Evolutionary conservation across 495 filamentous ascomycete species (phyloP), one percentile per base, ranked within the genome.

Genomic region (Penicillium turbatum): DNA sequence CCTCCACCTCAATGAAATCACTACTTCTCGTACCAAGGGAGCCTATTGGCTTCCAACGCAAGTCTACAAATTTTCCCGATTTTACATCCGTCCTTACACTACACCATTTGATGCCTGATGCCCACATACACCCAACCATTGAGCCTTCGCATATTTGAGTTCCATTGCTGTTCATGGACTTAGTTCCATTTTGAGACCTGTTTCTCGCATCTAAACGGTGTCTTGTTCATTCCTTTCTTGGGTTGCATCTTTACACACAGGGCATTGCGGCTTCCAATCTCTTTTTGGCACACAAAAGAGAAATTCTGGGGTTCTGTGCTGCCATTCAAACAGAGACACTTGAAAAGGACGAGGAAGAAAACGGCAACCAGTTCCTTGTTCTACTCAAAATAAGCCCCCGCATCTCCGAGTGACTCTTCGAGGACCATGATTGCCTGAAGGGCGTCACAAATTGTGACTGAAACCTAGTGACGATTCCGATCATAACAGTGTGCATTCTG

Each of bases 251-350:
- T 61, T 46, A 50, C 46, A 36, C 58, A 49, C 62, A 40, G 63
- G 71, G 71, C 71, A 73, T 72, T 53, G 51, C 43, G 58, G 68
- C 67, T 65, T 69, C 38, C 70, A 65, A 63, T 72, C 70, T 68
- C 71, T 72, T 65, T 42, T 51, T 32, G n/a, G 45, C 27, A 26
- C 40, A 29, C n/a, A 43, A 43, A 43, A 43, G 24, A 48, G 53
- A 46, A 49, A 41, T 57, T 54, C 61, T 67, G 64, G 61, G 61
- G 61, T 64, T 52, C n/a, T 73, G 71, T 73, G 70, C 60, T 61
- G 70, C 51, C 67, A 72, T 56, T 54, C 64, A 56, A n/a, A n/a
- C 35, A 17, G 35, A 38, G 35, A 38, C 35, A 17, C 35, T 38
- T 19, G 35, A 16, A 38, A 38, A 38, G 15, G 35, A 38, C 35